Evolutionary conservation across 164 flowering plant species (phyloP), one percentile per base, ranked within the genome.

Genomic region (Chimonanthus praecox): DNA sequence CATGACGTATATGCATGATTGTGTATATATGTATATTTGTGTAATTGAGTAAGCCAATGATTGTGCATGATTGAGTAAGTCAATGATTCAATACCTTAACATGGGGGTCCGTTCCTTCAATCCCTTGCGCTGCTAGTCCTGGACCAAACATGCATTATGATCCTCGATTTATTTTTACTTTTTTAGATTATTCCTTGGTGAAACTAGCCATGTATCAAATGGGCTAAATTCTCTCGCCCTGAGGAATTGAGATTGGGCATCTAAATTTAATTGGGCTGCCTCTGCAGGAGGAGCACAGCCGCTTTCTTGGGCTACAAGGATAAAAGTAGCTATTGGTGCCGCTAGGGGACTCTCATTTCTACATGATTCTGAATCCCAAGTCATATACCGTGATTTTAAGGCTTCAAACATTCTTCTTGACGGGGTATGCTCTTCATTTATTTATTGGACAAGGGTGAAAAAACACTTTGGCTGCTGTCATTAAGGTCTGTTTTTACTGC

Each of bases 381-480:
- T 94, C 65, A 94, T 94, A 75, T 91, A 89, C 79, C 88, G 97
- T 44, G 96, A 94, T 79, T 85, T 94, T 80, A 92, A 92, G 78
- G 92, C 97, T 70, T 87, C 97, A 15, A 94, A 92, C 73, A 91
- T 94, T 73, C 88, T 94, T 72, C 81, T 94, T 46, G 98, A 92
- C 78, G 82, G 86, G 82, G 98, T 92, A 90, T 54, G 87, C 2
- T 51, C 44, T 15, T 65, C 70, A 7, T 50, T 9, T 10, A 6
- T 70, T 61, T 64, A 10, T 33, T 33, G 33, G n/a, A 44, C 8
- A 49, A 49, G 64, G 8, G 47, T 48, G 18, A 48, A 48, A 69
- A 7, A 11, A 46, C 47, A 7, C 15, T 54, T 54, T 8, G 5
- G 48, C 44, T 2, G 47, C 18, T 20, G 43, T 47, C 72, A 76